These are phyloP conservation scores for Teunomyces funiuensis DNA, from an alignment of 805 yeast species.

Conservation along the genomic window DNA sequence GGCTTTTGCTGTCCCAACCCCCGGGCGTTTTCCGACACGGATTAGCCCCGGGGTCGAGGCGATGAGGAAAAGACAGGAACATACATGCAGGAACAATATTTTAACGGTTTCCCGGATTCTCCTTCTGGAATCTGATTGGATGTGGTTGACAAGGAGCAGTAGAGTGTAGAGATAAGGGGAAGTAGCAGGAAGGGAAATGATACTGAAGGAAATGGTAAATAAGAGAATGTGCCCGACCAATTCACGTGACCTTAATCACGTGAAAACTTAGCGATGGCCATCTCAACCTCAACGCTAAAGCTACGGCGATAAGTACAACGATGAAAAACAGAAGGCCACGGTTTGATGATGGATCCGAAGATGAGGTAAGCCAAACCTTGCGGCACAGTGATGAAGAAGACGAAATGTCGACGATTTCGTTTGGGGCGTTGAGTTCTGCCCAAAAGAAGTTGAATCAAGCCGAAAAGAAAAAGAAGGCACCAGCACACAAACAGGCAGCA, in stretches of 20 bases:
- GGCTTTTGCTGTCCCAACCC: not conserved
- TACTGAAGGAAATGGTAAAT: not conserved
- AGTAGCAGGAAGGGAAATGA: too few species aligned
- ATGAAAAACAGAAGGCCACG: not conserved
- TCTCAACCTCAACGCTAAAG: not conserved
- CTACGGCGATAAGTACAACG: not conserved
- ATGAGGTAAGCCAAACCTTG: constrained; percentile 4
- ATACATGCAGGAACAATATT: too few species aligned
- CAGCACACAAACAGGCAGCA: constrained; percentile 3
- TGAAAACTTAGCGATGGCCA: not conserved
- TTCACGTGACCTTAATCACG: not conserved
- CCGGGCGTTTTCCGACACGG: constrained; percentile 6
- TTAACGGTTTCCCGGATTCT: too few species aligned
- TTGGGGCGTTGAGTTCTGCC: constrained; percentile 63
- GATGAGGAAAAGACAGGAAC: not conserved
- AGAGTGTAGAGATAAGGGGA: too few species aligned
- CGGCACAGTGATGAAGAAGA: constrained; percentile 34
- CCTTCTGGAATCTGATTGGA: too few species aligned
- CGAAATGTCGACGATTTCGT: constrained; percentile 55
- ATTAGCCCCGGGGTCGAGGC: constrained; percentile 2
- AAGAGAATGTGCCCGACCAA: not conserved
- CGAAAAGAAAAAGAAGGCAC: constrained; percentile 11
- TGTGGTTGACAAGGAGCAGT: too few species aligned
- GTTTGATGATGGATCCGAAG: constrained; percentile 2
- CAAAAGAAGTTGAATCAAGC: constrained; percentile 45